A percentile compares a stretch with the other conserved stretches of the same genome.
phyloP scores from a whole-genome alignment of 768 basidiomycete genomes.

The Agaricus sinodeliciosus region DNA sequence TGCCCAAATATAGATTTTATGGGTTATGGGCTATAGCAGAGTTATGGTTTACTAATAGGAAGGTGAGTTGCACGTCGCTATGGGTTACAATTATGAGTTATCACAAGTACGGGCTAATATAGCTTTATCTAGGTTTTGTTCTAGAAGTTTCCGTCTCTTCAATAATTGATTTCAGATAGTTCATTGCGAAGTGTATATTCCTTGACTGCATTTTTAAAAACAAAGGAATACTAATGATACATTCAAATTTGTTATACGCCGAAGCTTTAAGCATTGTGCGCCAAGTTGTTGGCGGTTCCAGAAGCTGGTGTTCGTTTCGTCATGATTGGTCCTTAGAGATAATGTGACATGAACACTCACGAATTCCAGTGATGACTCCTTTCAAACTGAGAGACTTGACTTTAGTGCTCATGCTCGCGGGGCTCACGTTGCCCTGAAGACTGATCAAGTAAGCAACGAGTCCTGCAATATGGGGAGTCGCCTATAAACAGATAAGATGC shows the following conservation, averaged over 20 bases:
- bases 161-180: too few relatives aligned
- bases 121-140: too few relatives aligned
- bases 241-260: neutral
- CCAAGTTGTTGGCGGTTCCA: slow-evolving; percentile 22
- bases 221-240: too few relatives aligned
- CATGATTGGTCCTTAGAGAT: neutral
- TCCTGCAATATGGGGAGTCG: slow-evolving; percentile 35
- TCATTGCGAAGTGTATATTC: too few relatives aligned
- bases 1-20: too few relatives aligned
- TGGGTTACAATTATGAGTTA: too few relatives aligned
- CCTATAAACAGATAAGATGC: slow-evolving; percentile 14
- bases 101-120: too few relatives aligned
- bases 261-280: slow-evolving; percentile 15
- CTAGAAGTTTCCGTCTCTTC: too few relatives aligned
- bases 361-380: slow-evolving; percentile 21
- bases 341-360: slow-evolving; percentile 14
- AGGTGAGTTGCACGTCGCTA: too few relatives aligned
- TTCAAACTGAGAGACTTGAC: slow-evolving; percentile 21
- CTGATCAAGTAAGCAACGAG: slow-evolving; percentile 31
- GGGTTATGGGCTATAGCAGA: too few relatives aligned
- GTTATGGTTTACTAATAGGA: too few relatives aligned
- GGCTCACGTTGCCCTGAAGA: slow-evolving; percentile 23
- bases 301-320: slow-evolving; percentile 12
- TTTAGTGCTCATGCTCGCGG: slow-evolving; percentile 21
- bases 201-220: too few relatives aligned